phyloP scores from a whole-genome alignment of 805 yeast genomes.

The Maudiozyma bulderi region DNA sequence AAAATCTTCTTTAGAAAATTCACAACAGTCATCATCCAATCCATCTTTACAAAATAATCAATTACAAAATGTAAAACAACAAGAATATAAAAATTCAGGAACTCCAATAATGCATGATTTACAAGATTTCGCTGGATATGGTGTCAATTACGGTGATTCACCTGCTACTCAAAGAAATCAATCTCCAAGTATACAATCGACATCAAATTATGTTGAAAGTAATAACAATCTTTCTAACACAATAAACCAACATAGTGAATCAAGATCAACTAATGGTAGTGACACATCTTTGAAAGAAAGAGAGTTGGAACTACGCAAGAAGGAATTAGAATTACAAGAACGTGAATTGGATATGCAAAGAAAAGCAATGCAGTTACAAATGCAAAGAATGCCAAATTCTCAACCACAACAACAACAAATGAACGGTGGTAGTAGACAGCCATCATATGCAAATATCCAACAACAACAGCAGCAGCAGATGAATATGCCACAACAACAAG shows the following conservation, averaged over 20 bases:
- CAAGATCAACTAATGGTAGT: not conserved
- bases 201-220: conserved; percentile 5
- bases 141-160: conserved; percentile 24
- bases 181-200: not conserved
- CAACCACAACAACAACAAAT: conserved; percentile 7
- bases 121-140: conserved; percentile 26
- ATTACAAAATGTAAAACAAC: not conserved
- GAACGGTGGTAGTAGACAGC: conserved; percentile 2
- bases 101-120: conserved; percentile 27
- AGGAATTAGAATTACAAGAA: conserved; percentile 29
- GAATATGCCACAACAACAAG: conserved; percentile 6
- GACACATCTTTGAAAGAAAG: conserved; percentile 17
- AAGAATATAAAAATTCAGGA: conserved; percentile 18
- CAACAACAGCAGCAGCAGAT: conserved; percentile 4
- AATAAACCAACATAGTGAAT: not conserved
- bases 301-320: conserved; percentile 26
- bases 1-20: not conserved
- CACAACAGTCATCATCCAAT: not conserved
- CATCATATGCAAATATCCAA: conserved; percentile 10
- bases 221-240: conserved; percentile 3
- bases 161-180: conserved; percentile 9
- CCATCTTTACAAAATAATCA: not conserved
- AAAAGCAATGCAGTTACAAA: conserved; percentile 16
- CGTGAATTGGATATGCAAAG: conserved; percentile 26
- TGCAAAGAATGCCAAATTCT: conserved; percentile 1